Evolutionary conservation across 345 rosid genomes (phyloP).

Genomic region (Populus pruinosa): DNA sequence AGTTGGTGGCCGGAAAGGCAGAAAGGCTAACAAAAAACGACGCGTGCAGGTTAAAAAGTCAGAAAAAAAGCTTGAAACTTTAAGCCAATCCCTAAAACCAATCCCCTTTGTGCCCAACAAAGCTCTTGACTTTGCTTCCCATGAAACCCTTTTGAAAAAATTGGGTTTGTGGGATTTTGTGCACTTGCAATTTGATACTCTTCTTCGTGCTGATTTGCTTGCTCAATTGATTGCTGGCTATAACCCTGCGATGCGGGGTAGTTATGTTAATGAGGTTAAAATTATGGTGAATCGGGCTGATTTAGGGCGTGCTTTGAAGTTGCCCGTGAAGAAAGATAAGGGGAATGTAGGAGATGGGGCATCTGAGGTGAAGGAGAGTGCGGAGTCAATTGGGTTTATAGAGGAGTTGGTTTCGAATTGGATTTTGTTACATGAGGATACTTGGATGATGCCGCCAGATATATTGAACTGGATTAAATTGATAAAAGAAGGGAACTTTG

Average conservation of each 20-base stretch:
- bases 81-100: constrained; percentile 45
- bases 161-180: constrained; percentile 86
- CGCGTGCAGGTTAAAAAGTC: constrained; percentile 32
- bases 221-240: constrained; percentile 61
- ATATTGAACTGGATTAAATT: constrained; percentile 35
- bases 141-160: constrained; percentile 53
- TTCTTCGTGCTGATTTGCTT: constrained; percentile 51
- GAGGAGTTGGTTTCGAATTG: constrained; percentile 61
- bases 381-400: constrained; percentile 48
- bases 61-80: constrained; percentile 47
- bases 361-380: constrained; percentile 35
- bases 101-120: constrained; percentile 58
- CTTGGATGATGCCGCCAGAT: constrained; percentile 70
- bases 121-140: constrained; percentile 54
- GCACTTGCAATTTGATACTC: constrained; percentile 55
- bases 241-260: constrained; percentile 30
- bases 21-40: constrained; percentile 7
- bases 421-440: constrained; percentile 72
- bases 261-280: constrained; percentile 59
- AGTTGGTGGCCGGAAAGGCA: constrained; percentile 6
- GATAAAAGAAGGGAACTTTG: constrained; percentile 61
- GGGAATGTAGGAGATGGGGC: constrained; percentile 22
- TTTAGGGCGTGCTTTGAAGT: constrained; percentile 69
- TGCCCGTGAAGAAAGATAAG: constrained; percentile 55
- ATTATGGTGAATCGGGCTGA: constrained; percentile 67